Percentiles rank a stretch among this genome's conserved stretches.
phyloP scores from a whole-genome alignment of 352 stramenopile species.

The Globisporangium nodosum region DNA sequence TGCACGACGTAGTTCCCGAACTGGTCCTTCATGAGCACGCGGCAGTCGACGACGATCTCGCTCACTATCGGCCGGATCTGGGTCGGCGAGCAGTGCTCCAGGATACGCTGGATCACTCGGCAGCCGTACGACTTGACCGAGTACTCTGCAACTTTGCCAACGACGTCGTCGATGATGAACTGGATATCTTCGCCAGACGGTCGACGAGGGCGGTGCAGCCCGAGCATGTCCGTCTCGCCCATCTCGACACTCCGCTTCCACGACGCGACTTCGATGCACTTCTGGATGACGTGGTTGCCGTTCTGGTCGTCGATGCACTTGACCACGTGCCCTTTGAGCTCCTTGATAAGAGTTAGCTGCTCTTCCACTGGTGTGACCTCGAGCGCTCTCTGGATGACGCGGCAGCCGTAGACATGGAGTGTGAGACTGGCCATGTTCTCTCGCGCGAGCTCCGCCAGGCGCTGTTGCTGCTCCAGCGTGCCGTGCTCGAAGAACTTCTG shows the following conservation, averaged over 20 bases:
- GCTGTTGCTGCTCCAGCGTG: conserved; percentile 78
- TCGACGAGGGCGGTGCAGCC: conserved; percentile 4
- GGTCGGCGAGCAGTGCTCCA: conserved; percentile 92
- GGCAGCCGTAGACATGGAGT: conserved; percentile 95
- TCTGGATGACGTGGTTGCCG: conserved; percentile 99
- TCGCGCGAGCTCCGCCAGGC: conserved; percentile 84
- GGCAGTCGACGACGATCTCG: conserved; percentile 90
- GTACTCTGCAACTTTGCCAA: conserved; percentile 87
- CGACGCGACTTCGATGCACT: conserved; percentile 93
- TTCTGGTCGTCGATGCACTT: conserved; percentile 97
- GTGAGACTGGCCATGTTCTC: conserved; percentile 94
- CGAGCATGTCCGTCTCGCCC: conserved; percentile 10
- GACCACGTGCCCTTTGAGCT: conserved; percentile 78
- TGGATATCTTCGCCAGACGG: conserved; percentile 89
- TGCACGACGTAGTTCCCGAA: conserved; percentile 99
- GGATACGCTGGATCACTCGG: conserved; percentile 96
- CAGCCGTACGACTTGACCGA: conserved; percentile 98
- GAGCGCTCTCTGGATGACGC: conserved; percentile 95
- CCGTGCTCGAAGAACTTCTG: conserved; percentile 97
- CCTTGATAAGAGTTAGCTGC: conserved; percentile 69
- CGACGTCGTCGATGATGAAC: conserved; percentile 97
- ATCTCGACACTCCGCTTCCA: conserved; percentile 33
- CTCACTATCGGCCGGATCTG: conserved; percentile 92
- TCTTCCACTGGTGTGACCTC: conserved; percentile 70
- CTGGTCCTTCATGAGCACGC: conserved; percentile 91